Conservation (phyloP, 805 yeast genomes). For the Jamesozyma rosinii region DNA sequence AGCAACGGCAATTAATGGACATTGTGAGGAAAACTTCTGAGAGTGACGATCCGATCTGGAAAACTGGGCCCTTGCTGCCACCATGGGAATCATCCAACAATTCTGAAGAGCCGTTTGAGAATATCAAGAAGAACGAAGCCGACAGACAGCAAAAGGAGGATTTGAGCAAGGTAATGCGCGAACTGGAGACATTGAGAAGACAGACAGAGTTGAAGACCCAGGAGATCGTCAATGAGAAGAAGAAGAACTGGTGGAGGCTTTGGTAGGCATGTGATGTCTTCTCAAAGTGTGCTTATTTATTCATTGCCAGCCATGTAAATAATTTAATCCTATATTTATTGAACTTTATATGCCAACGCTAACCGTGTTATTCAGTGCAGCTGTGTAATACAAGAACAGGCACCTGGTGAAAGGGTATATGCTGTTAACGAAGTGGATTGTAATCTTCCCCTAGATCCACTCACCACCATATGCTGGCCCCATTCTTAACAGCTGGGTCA, state of each 20-base stretch:
- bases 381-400: too few species aligned
- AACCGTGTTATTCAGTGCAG: too few species aligned
- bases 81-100: slow-evolving; percentile 46
- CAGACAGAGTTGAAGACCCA: slow-evolving; percentile 5
- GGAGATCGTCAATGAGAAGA: slow-evolving; percentile 5
- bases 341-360: too few species aligned
- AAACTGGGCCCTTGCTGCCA: slow-evolving; percentile 56
- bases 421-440: too few species aligned
- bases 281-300: background rate
- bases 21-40: slow-evolving; percentile 54
- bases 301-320: background rate
- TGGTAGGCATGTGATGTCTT: slow-evolving; percentile 5
- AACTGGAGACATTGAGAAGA: slow-evolving; percentile 3
- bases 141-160: slow-evolving; percentile 4
- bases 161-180: background rate
- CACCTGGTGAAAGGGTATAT: too few species aligned
- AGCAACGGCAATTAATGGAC: slow-evolving; percentile 61
- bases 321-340: background rate
- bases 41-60: slow-evolving; percentile 76
- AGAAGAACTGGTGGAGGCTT: slow-evolving; percentile 7
- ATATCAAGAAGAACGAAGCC: slow-evolving; percentile 3
- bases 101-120: slow-evolving; percentile 2
- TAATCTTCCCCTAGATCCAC: too few species aligned
- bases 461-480: too few species aligned
- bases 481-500: too few species aligned